phyloP scores from a whole-genome alignment of 192 early-diverging fungal genomes.

The Backusella luteola region DNA sequence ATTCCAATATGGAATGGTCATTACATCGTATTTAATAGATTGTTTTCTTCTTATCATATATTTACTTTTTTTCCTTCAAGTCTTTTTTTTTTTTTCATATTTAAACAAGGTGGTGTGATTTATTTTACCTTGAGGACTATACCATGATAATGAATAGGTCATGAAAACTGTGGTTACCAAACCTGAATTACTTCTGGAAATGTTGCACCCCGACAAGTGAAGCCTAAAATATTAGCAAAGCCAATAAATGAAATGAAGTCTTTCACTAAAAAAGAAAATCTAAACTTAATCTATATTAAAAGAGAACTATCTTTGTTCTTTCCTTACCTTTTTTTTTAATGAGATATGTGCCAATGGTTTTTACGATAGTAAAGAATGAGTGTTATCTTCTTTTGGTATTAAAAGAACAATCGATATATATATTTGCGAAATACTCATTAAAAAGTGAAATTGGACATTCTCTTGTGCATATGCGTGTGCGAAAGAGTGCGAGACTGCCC shows the following conservation, averaged over 20 bases:
- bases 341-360: neutral
- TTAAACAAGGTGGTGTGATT: neutral
- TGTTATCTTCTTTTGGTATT: neutral
- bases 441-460: neutral
- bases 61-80: neutral
- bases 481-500: neutral
- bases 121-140: too few species aligned
- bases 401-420: neutral
- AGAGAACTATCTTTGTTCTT: neutral
- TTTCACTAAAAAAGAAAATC: neutral
- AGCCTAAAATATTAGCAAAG: neutral
- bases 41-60: neutral
- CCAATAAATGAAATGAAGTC: neutral
- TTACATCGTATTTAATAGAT: neutral
- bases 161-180: too few species aligned
- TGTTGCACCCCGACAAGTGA: too few species aligned
- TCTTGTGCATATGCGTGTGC: neutral
- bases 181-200: too few species aligned
- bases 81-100: neutral
- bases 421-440: neutral
- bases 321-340: neutral
- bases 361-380: neutral
- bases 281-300: neutral
- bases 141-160: too few species aligned
- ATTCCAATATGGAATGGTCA: neutral